A percentile compares a stretch with the other conserved stretches of the same genome.
Evolutionary conservation across 768 basidiomycete species (phyloP).

Genomic region (Suillus occidentalis): DNA sequence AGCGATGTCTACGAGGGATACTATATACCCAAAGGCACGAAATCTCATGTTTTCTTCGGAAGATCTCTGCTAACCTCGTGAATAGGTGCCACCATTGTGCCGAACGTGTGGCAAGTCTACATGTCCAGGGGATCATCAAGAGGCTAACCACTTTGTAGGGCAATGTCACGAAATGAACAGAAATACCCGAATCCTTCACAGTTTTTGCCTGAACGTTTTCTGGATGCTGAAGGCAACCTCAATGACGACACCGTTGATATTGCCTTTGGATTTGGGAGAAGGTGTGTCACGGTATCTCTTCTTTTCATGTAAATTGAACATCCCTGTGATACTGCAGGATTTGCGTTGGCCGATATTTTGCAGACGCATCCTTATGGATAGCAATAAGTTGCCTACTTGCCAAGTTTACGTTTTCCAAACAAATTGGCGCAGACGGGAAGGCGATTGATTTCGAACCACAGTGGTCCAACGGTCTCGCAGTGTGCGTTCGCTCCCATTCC

Average conservation of each 20-base stretch:
- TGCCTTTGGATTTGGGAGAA: constrained; percentile 29
- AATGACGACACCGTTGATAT: constrained; percentile 21
- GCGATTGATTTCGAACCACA: constrained; percentile 20
- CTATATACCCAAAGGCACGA: constrained; percentile 27
- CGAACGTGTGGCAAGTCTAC: constrained; percentile 30
- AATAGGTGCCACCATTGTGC: constrained; percentile 23
- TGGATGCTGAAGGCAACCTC: constrained; percentile 20
- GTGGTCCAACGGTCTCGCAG: constrained; percentile 19
- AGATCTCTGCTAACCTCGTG: constrained; percentile 4
- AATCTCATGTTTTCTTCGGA: neutral
- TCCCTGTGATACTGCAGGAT: constrained; percentile 11
- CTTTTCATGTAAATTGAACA: constrained; percentile 1
- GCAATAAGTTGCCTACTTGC: constrained; percentile 29
- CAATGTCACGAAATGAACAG: constrained; percentile 33
- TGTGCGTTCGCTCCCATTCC: constrained; percentile 6
- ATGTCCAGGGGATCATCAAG: neutral
- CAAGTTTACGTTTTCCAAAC: constrained; percentile 27
- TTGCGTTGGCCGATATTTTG: constrained; percentile 26
- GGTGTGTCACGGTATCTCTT: constrained; percentile 10
- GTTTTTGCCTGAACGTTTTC: constrained; percentile 35
- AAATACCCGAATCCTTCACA: constrained; percentile 31
- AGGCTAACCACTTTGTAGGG: constrained; percentile 21
- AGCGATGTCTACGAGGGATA: constrained; percentile 27
- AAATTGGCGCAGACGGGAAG: constrained; percentile 22
- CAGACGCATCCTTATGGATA: constrained; percentile 29